Percentiles rank a stretch among this genome's conserved stretches.
Conservation (phyloP, 768 basidiomycete genomes). For the Leccinum rimulosum region DNA sequence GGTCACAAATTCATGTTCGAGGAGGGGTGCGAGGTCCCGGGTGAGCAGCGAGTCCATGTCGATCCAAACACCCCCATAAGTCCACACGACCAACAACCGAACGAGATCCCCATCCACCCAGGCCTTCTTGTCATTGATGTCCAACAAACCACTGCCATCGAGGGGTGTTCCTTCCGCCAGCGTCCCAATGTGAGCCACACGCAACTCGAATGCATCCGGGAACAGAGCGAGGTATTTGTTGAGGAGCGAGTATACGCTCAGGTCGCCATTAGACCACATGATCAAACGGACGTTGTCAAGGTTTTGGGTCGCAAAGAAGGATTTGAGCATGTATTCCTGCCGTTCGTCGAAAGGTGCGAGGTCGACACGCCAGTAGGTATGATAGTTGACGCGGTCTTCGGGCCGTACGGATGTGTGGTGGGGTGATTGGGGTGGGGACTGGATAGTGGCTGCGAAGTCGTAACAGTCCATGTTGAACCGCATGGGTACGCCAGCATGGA, state of each 20-base stretch:
- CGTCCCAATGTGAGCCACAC: constrained; percentile 59
- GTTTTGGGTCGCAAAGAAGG: constrained; percentile 92
- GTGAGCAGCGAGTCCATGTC: constrained; percentile 97
- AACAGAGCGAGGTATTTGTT: constrained; percentile 55
- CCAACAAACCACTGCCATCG: constrained; percentile 60
- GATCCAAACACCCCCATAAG: constrained; percentile 90
- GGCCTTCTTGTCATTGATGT: constrained; percentile 69
- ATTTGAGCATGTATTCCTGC: constrained; percentile 89
- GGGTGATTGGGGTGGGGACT: constrained; percentile 20
- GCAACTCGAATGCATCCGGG: constrained; percentile 70
- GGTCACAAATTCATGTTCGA: constrained; percentile 94
- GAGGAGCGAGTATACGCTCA: constrained; percentile 55
- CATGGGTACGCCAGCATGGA: constrained; percentile 81
- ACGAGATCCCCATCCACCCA: constrained; percentile 96
- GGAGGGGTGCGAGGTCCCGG: constrained; percentile 78
- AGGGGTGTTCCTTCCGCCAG: constrained; percentile 79
- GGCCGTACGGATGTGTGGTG: constrained; percentile 12
- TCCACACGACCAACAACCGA: constrained; percentile 85
- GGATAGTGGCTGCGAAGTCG: constrained; percentile 85
- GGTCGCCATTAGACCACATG: constrained; percentile 90
- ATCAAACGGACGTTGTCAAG: constrained; percentile 59
- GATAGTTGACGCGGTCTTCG: constrained; percentile 63
- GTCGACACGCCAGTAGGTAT: constrained; percentile 94
- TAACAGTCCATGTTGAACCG: constrained; percentile 87
- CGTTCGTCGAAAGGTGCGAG: constrained; percentile 76